Percentiles rank a stretch among this genome's conserved stretches.
phyloP scores from a whole-genome alignment of 1,284 basidiomycete genomes.

The Peniophora sp. region DNA sequence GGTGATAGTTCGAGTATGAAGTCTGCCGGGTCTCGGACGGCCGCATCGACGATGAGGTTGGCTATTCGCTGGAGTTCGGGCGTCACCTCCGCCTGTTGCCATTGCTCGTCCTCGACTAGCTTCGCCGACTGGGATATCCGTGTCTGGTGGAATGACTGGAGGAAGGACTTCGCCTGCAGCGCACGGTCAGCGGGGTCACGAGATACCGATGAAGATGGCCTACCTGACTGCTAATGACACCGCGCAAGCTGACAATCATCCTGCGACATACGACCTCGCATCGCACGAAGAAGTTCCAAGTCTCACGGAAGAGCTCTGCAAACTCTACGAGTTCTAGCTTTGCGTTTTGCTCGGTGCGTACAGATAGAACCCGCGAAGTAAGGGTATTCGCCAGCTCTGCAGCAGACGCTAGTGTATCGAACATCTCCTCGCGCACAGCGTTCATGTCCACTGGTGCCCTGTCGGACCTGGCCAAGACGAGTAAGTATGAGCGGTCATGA shows the following conservation, averaged over 20 bases:
- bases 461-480: constrained; percentile 26
- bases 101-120: constrained; percentile 87
- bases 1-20: constrained; percentile 29
- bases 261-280: constrained; percentile 80
- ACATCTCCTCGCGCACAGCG: constrained; percentile 48
- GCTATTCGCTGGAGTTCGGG: constrained; percentile 61
- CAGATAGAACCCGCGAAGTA: constrained; percentile 69
- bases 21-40: constrained; percentile 74
- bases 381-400: constrained; percentile 82
- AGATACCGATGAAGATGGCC: constrained; percentile 15
- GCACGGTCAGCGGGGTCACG: constrained; percentile 3
- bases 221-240: constrained; percentile 76
- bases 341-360: constrained; percentile 75
- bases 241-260: constrained; percentile 89
- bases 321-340: constrained; percentile 69
- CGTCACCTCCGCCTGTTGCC: constrained; percentile 77
- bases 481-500: constrained; percentile 8
- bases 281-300: constrained; percentile 84
- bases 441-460: constrained; percentile 30
- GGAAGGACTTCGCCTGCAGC: constrained; percentile 74
- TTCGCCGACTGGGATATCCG: constrained; percentile 80
- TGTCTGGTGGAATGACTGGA: constrained; percentile 81
- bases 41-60: constrained; percentile 72
- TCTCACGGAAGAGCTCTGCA: constrained; percentile 74
- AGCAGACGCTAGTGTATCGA: constrained; percentile 71